Evolutionary conservation across 768 basidiomycete genomes (phyloP).

Genomic region (Hydnomerulius pinastri): DNA sequence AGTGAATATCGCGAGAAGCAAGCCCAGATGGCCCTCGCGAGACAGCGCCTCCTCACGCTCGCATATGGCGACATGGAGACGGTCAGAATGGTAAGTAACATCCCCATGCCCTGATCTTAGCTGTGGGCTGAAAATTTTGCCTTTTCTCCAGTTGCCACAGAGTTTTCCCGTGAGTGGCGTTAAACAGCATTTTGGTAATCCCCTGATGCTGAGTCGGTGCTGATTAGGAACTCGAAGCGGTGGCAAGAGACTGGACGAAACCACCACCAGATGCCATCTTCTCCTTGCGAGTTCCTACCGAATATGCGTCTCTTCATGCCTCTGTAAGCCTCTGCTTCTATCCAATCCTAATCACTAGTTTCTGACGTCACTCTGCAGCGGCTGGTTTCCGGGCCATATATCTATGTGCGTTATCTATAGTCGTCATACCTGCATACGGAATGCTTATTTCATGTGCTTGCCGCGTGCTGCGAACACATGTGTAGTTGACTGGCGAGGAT

Average conservation of each 20-base stretch:
- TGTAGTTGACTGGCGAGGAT: conserved; percentile 78
- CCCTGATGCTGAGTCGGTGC: conserved; percentile 7
- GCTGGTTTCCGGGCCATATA: conserved; percentile 78
- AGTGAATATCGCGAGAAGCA: conserved; percentile 55
- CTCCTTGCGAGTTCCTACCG: conserved; percentile 80
- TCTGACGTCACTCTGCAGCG: conserved; percentile 49
- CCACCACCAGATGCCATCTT: conserved; percentile 80
- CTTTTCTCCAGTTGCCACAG: conserved; percentile 58
- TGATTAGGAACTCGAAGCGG: conserved; percentile 72
- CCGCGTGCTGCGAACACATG: conserved; percentile 22
- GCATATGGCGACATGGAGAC: conserved; percentile 88
- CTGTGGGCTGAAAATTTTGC: conserved; percentile 5
- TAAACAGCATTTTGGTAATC: not conserved
- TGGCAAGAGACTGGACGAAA: conserved; percentile 84
- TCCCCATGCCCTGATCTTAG: conserved; percentile 1
- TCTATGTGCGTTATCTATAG: conserved; percentile 60
- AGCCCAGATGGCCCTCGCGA: conserved; percentile 66
- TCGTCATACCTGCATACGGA: conserved; percentile 7
- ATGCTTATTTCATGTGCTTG: conserved; percentile 13
- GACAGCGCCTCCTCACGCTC: conserved; percentile 79
- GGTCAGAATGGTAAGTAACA: conserved; percentile 55
- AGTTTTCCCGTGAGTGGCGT: conserved; percentile 55
- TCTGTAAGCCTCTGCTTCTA: conserved; percentile 53
- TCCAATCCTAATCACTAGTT: conserved; percentile 12
- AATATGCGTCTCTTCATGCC: conserved; percentile 82